These are phyloP conservation scores for Plantago ovata DNA, from an alignment of 257 asterid genomes.

Conservation along the genomic window DNA sequence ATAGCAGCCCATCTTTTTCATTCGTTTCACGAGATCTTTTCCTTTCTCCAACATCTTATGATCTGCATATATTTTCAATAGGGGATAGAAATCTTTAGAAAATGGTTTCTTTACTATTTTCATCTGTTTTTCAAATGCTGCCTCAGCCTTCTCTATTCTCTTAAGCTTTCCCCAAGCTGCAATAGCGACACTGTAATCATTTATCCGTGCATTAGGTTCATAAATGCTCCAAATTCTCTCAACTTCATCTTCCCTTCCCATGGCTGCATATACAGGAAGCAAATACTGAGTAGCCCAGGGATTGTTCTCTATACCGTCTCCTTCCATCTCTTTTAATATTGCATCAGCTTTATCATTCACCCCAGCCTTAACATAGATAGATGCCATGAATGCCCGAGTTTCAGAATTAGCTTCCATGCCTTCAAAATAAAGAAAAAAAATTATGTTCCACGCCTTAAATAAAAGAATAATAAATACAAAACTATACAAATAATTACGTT, in stretches of 20 bases:
- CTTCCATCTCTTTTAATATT: constrained; percentile 63
- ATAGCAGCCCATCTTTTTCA: constrained; percentile 48
- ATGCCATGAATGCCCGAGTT: constrained; percentile 34
- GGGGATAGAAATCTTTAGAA: constrained; percentile 33
- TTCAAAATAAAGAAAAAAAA: too few relatives aligned
- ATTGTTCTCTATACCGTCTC: constrained; percentile 31
- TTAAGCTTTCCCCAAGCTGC: constrained; percentile 73
- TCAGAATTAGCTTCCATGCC: constrained; percentile 27
- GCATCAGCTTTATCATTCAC: constrained; percentile 59
- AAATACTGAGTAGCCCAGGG: constrained; percentile 40
- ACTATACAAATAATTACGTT: too few relatives aligned
- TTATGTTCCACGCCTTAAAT: too few relatives aligned
- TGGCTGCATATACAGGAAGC: constrained; percentile 70
- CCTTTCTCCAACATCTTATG: constrained; percentile 59
- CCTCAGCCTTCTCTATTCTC: constrained; percentile 63
- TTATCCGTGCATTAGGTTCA: constrained; percentile 37
- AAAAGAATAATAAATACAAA: too few relatives aligned
- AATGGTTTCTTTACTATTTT: constrained; percentile 32
- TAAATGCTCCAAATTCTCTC: constrained; percentile 63
- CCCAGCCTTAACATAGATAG: constrained; percentile 44
- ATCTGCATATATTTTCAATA: constrained; percentile 55
- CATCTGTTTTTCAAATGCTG: constrained; percentile 40
- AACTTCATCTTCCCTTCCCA: constrained; percentile 59
- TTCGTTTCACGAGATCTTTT: constrained; percentile 64
- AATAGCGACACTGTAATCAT: constrained; percentile 49